Conservation (phyloP, 2,329 filamentous ascomycete genomes). For the Diplodia sapinea region DNA sequence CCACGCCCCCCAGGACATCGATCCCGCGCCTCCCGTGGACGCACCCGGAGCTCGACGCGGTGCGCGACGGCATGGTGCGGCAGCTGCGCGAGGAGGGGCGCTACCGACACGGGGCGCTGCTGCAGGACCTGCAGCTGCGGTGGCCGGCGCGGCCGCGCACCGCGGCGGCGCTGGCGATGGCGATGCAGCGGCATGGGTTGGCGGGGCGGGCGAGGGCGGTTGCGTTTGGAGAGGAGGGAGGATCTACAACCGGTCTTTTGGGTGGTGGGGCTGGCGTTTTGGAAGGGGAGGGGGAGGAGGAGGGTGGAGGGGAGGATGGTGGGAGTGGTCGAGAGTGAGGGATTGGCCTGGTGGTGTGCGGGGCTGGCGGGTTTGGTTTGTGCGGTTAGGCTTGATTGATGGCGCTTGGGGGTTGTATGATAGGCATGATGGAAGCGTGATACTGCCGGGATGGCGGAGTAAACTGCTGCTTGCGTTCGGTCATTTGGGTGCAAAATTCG, state of each 20-base stretch:
- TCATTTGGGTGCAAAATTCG: too few relatives aligned
- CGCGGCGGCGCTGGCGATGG: not conserved
- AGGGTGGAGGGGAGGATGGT: not conserved
- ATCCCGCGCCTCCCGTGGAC: not conserved
- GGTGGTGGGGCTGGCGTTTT: not conserved
- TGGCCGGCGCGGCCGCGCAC: not conserved
- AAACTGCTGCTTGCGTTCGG: too few relatives aligned
- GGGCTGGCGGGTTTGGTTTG: too few relatives aligned
- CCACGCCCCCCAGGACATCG: too few relatives aligned
- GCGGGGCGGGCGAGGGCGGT: not conserved
- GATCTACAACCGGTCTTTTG: too few relatives aligned
- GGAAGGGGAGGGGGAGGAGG: not conserved
- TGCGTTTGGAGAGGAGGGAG: not conserved
- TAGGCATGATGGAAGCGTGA: too few relatives aligned
- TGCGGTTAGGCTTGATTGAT: too few relatives aligned
- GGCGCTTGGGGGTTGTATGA: too few relatives aligned
- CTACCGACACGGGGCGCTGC: not conserved
- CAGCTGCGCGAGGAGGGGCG: not conserved
- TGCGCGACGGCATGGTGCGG: not conserved
- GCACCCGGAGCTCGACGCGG: not conserved
- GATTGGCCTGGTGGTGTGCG: too few relatives aligned
- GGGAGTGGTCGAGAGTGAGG: not conserved
- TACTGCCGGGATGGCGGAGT: too few relatives aligned
- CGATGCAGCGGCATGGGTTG: not conserved
- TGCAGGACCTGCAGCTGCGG: not conserved